A percentile compares a stretch with the other conserved stretches of the same genome.
Evolutionary conservation across 192 early-diverging fungal genomes (phyloP).

Genomic region (Mycoemilia scoparia): DNA sequence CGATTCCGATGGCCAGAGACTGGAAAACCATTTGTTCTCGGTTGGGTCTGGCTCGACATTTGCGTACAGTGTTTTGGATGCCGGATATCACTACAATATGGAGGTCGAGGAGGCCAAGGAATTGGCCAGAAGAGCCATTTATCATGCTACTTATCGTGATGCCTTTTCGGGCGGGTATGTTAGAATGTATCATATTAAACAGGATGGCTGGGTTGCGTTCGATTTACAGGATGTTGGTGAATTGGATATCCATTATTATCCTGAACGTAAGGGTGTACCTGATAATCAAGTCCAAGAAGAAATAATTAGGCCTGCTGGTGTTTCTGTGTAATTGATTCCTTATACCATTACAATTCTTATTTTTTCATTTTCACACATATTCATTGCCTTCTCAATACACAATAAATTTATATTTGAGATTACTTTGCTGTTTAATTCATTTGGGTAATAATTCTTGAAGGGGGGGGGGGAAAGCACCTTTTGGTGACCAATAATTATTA

Average conservation of each 20-base stretch:
- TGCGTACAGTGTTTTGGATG: constrained; percentile 95
- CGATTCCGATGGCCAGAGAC: constrained; percentile 80
- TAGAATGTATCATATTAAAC: constrained; percentile 82
- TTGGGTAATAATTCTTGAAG: too few relatives aligned
- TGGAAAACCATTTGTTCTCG: constrained; percentile 78
- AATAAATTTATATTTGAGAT: too few relatives aligned
- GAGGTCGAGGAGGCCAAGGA: constrained; percentile 72
- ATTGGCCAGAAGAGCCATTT: constrained; percentile 76
- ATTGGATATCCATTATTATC: constrained; percentile 57
- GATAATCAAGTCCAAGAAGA: too few relatives aligned
- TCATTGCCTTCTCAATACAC: too few relatives aligned
- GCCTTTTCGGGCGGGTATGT: constrained; percentile 78
- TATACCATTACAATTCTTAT: too few relatives aligned
- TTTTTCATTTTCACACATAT: too few relatives aligned
- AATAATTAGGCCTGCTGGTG: too few relatives aligned
- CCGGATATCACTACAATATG: constrained; percentile 69
- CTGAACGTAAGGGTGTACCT: too few relatives aligned
- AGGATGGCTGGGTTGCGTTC: constrained; percentile 75
- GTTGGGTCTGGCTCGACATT: constrained; percentile 98
- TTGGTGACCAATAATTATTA: too few relatives aligned
- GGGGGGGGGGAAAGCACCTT: too few relatives aligned
- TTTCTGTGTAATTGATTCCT: too few relatives aligned
- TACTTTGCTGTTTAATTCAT: too few relatives aligned
- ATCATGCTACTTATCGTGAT: constrained; percentile 91
- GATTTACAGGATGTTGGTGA: constrained; percentile 67